Percentiles rank a stretch among this genome's conserved stretches.
These are phyloP conservation scores for Sicyos edulis DNA, from an alignment of 306 rosid genomes.

Conservation along the genomic window DNA sequence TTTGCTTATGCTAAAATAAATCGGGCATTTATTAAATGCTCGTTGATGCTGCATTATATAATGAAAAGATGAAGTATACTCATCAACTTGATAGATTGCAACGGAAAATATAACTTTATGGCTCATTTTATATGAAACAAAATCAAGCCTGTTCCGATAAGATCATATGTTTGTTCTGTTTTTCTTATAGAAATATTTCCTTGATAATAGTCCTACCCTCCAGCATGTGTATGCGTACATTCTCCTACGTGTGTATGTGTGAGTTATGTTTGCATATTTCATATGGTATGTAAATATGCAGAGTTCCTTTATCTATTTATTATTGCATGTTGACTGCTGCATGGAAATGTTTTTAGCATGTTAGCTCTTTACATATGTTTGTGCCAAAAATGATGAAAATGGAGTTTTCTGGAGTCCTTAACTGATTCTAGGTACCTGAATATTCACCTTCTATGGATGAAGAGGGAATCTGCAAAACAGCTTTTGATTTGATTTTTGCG, in stretches of 20 bases:
- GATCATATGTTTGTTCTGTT: not conserved
- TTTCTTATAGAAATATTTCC: not conserved
- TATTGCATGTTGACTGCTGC: not conserved
- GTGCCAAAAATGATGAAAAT: not conserved
- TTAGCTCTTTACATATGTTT: not conserved
- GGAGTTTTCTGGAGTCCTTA: constrained; percentile 37
- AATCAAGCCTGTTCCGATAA: not conserved
- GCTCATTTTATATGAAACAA: not conserved
- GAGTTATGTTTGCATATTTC: constrained; percentile 6
- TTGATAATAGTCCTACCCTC: not conserved
- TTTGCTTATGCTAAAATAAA: not conserved
- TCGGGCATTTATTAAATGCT: not conserved
- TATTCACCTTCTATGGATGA: constrained; percentile 82
- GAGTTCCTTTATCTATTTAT: not conserved
- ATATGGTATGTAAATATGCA: not conserved
- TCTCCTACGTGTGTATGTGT: not conserved
- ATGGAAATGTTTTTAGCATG: not conserved
- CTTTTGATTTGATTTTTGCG: constrained; percentile 93
- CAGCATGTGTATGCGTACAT: not conserved
- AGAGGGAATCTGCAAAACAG: constrained; percentile 80
- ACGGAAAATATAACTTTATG: not conserved
- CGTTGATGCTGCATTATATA: not conserved
- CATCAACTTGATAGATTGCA: not conserved
- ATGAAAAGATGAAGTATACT: not conserved
- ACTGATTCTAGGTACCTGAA: constrained; percentile 76